Evolutionary conservation across 2,329 filamentous ascomycete species (phyloP).

Genomic region (Blastomyces silverae): DNA sequence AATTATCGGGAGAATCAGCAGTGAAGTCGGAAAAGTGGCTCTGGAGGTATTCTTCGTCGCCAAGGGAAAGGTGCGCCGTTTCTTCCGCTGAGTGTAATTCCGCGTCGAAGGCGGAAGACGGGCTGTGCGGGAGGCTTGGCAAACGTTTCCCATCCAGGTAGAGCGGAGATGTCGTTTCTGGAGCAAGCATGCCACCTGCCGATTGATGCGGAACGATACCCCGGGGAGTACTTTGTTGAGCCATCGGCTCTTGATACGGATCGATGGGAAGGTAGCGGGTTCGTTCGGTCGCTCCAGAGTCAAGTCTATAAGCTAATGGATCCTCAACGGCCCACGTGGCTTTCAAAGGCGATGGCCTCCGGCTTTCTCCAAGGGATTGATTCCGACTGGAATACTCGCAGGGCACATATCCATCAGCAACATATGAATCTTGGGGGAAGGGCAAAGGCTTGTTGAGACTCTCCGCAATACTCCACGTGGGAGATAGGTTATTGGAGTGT

Average conservation of each 20-base stretch:
- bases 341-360: neutral
- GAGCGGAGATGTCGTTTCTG: constrained; percentile 26
- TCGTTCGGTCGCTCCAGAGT: neutral
- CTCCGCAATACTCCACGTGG: neutral
- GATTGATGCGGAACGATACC: neutral
- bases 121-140: constrained; percentile 43
- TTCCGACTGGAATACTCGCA: neutral
- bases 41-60: constrained; percentile 21
- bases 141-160: constrained; percentile 37
- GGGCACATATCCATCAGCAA: neutral
- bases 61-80: constrained; percentile 28
- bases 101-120: constrained; percentile 42
- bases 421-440: neutral
- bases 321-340: neutral
- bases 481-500: neutral
- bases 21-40: constrained; percentile 42
- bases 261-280: neutral
- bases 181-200: neutral
- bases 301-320: neutral
- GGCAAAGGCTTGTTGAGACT: neutral
- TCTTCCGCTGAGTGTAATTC: constrained; percentile 35
- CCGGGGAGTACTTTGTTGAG: constrained; percentile 4
- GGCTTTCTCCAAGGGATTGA: neutral
- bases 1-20: constrained; percentile 26
- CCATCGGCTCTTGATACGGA: constrained; percentile 4